A percentile compares a stretch with the other conserved stretches of the same genome.
Evolutionary conservation across 768 basidiomycete species (phyloP).

Genomic region (Kwoniella newhampshirensis): DNA sequence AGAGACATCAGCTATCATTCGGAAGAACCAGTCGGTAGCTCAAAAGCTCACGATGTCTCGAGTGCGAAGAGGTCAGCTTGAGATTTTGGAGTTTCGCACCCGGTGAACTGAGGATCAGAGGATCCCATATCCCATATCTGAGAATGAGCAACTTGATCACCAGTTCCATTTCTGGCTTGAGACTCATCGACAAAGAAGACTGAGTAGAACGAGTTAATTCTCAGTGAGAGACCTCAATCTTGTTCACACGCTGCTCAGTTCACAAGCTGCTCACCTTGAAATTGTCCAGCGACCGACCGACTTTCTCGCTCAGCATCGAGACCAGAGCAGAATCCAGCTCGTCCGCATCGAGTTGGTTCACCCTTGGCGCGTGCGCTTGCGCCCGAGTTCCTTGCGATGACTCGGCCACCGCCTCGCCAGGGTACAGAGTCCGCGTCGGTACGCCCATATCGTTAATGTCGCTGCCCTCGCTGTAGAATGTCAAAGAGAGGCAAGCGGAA

Average conservation of each 20-base stretch:
- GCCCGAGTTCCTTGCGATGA: constrained; percentile 6
- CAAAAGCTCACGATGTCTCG: constrained; percentile 8
- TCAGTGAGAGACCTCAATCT: constrained; percentile 3
- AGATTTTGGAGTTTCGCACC: constrained; percentile 44
- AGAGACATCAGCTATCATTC: constrained; percentile 52
- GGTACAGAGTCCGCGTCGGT: constrained; percentile 2
- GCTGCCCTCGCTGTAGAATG: no score
- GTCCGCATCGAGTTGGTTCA: constrained; percentile 88
- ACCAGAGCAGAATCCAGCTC: constrained; percentile 85
- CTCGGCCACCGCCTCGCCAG: constrained; percentile 14
- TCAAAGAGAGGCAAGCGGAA: no score
- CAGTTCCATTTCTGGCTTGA: constrained; percentile 73
- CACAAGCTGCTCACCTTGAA: constrained; percentile 61
- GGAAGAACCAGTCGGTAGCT: no score
- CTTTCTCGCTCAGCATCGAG: constrained; percentile 75
- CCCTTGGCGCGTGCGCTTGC: constrained; percentile 57
- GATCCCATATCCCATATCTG: constrained; percentile 28
- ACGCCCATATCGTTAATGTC: not conserved
- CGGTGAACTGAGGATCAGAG: constrained; percentile 30
- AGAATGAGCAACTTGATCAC: constrained; percentile 42
- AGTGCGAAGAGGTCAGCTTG: constrained; percentile 15
- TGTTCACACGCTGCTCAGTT: not conserved
- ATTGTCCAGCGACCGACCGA: constrained; percentile 67
- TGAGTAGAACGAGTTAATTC: constrained; percentile 43
- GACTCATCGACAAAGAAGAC: constrained; percentile 62